Conservation (phyloP, 2,329 filamentous ascomycete species). For the Acephala macrosclerotiorum region DNA sequence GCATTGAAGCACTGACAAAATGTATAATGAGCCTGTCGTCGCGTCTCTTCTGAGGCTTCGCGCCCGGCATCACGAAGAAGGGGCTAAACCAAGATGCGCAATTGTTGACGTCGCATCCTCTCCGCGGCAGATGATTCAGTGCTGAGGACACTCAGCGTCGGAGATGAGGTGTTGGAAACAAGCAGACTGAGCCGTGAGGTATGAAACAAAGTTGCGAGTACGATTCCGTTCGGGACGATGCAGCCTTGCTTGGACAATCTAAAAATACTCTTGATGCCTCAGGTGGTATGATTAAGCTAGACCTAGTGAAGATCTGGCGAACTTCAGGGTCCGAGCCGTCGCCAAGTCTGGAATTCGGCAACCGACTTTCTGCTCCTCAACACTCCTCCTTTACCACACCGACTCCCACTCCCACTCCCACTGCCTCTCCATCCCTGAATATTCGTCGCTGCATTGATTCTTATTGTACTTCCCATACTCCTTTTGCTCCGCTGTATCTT, state of each 20-base stretch:
- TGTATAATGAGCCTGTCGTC: constrained; percentile 48
- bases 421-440: not conserved
- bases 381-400: not conserved
- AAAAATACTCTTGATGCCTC: not conserved
- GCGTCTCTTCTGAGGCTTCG: constrained; percentile 26
- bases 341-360: not conserved
- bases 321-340: not conserved
- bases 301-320: not conserved
- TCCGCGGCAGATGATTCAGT: constrained; percentile 6
- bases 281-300: not conserved
- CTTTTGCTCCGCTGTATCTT: not conserved
- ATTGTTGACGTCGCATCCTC: constrained; percentile 24
- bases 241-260: not conserved
- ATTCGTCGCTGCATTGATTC: not conserved
- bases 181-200: not conserved
- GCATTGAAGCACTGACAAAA: constrained; percentile 63
- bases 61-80: constrained; percentile 14
- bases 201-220: constrained; percentile 2
- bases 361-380: not conserved
- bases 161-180: not conserved
- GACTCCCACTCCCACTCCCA: not conserved
- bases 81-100: constrained; percentile 20
- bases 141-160: constrained; percentile 6
- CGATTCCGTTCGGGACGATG: not conserved
- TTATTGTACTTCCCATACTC: not conserved